Evolutionary conservation across 2,329 filamentous ascomycete species (phyloP).

Genomic region (Paecilomyces variotii): DNA sequence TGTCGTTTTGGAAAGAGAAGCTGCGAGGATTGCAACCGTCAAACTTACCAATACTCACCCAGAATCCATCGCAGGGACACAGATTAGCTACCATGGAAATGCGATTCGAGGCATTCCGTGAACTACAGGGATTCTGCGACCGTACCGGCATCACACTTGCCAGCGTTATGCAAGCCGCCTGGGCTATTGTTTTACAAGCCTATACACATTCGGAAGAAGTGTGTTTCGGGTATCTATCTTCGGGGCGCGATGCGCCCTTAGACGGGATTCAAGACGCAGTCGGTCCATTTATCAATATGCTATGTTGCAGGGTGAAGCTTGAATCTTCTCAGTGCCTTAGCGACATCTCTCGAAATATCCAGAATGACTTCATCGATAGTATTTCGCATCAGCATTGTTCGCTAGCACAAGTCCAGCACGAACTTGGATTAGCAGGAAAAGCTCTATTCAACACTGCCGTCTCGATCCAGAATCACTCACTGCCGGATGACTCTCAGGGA

Average conservation of each 20-base stretch:
- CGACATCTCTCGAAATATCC: conserved; percentile 37
- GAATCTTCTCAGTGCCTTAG: conserved; percentile 25
- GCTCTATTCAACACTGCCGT: conserved; percentile 36
- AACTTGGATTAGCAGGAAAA: conserved; percentile 26
- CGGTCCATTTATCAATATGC: conserved; percentile 48
- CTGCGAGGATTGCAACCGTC: conserved; percentile 25
- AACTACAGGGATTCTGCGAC: conserved; percentile 25
- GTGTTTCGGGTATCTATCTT: conserved; percentile 34
- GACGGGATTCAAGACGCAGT: conserved; percentile 39
- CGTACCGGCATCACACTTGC: conserved; percentile 23
- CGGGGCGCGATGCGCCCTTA: conserved; percentile 39
- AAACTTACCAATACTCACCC: conserved; percentile 14
- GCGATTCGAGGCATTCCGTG: conserved; percentile 21
- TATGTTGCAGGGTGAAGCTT: conserved; percentile 42
- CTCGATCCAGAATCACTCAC: conserved; percentile 31
- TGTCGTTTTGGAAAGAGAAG: conserved; percentile 29
- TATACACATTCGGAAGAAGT: conserved; percentile 29
- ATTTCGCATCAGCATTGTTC: conserved; percentile 45
- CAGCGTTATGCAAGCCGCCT: conserved; percentile 29
- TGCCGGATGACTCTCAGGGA: conserved; percentile 14
- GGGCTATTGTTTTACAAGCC: conserved; percentile 29
- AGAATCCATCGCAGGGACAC: conserved; percentile 7
- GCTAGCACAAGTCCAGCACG: conserved; percentile 40
- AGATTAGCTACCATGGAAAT: conserved; percentile 19
- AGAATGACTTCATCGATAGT: conserved; percentile 39